Evolutionary conservation across 2,329 filamentous ascomycete species (phyloP).

Genomic region (Fusarium marasasianum): DNA sequence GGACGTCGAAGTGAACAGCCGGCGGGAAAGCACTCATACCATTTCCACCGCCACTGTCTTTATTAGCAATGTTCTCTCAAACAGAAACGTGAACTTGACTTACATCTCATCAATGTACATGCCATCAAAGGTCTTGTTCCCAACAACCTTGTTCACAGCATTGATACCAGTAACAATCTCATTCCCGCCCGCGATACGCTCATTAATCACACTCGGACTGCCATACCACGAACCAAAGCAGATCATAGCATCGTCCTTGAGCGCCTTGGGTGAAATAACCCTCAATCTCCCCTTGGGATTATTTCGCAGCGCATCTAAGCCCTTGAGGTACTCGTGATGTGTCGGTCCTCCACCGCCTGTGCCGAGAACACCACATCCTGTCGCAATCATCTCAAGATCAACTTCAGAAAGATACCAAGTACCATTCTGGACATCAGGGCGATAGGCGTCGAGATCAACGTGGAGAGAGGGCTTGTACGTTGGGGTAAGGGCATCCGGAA

Average conservation of each 20-base stretch:
- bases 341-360: slow-evolving; percentile 51
- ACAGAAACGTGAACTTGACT: background rate
- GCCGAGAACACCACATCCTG: slow-evolving; percentile 50
- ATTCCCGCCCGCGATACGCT: slow-evolving; percentile 48
- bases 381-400: slow-evolving; percentile 49
- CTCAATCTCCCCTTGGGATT: slow-evolving; percentile 49
- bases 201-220: slow-evolving; percentile 53
- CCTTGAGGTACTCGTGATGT: slow-evolving; percentile 56
- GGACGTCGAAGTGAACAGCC: slow-evolving; percentile 49
- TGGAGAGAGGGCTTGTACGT: slow-evolving; percentile 46
- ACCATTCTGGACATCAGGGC: slow-evolving; percentile 45
- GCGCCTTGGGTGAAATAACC: slow-evolving; percentile 50
- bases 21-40: slow-evolving; percentile 49
- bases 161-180: slow-evolving; percentile 52
- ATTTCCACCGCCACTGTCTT: slow-evolving; percentile 50
- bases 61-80: background rate
- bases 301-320: slow-evolving; percentile 50
- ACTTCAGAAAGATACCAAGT: slow-evolving; percentile 50
- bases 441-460: slow-evolving; percentile 45
- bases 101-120: slow-evolving; percentile 52
- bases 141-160: slow-evolving; percentile 46
- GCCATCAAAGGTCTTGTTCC: slow-evolving; percentile 46
- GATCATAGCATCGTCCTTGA: slow-evolving; percentile 51
- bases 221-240: slow-evolving; percentile 58
- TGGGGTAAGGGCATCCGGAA: slow-evolving; percentile 43